phyloP scores from a whole-genome alignment of 805 yeast genomes.

The Debaryomyces castellii region DNA sequence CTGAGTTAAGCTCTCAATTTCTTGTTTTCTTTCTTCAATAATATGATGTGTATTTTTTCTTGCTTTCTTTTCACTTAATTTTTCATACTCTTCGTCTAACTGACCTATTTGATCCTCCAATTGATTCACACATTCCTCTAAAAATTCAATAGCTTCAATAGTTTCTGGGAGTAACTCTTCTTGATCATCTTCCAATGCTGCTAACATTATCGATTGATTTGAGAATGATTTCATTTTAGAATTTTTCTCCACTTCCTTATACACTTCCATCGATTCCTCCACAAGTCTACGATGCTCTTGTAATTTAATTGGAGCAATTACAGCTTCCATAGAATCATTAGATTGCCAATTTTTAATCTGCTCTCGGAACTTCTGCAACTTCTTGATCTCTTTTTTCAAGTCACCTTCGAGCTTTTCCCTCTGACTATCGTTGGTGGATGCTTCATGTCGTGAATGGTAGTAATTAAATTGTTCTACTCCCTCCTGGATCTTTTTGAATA shows the following conservation, averaged over 20 bases:
- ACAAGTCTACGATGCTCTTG: constrained; percentile 39
- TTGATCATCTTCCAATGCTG: constrained; percentile 31
- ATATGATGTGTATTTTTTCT: constrained; percentile 35
- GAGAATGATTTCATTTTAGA: constrained; percentile 45
- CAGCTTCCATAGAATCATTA: constrained; percentile 28
- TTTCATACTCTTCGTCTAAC: constrained; percentile 42
- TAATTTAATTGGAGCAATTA: constrained; percentile 24
- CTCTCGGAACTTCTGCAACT: constrained; percentile 45
- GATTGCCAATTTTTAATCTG: constrained; percentile 47
- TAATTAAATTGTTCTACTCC: constrained; percentile 46
- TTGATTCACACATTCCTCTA: constrained; percentile 29
- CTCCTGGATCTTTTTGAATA: constrained; percentile 45
- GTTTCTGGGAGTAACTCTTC: constrained; percentile 32
- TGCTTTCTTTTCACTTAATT: constrained; percentile 35
- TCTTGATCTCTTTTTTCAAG: constrained; percentile 45
- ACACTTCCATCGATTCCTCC: constrained; percentile 47
- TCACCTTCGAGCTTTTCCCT: constrained; percentile 45
- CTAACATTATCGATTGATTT: constrained; percentile 46
- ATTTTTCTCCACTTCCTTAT: constrained; percentile 42
- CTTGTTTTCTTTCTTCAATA: constrained; percentile 41
- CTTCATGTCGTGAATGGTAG: constrained; percentile 43
- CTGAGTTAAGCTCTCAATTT: constrained; percentile 29
- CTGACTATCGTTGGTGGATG: constrained; percentile 39
- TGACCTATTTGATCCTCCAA: constrained; percentile 34
- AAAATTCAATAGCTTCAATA: constrained; percentile 31